These are phyloP conservation scores for Combretum micranthum DNA, from an alignment of 345 rosid species.

Conservation along the genomic window DNA sequence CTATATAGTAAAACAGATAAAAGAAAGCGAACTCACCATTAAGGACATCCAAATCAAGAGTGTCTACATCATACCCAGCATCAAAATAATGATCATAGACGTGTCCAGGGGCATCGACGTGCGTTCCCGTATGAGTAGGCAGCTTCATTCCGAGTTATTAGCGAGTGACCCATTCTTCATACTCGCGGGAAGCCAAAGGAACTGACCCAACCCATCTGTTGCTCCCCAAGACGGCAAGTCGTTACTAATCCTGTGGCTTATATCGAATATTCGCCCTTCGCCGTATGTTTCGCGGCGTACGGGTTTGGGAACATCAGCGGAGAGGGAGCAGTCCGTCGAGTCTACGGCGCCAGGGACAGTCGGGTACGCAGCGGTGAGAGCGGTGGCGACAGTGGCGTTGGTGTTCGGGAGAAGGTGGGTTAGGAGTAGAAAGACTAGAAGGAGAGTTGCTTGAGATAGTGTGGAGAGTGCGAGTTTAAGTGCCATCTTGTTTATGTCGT, in stretches of 20 bases:
- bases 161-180: slow-evolving; percentile 17
- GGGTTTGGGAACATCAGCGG: too few relatives aligned
- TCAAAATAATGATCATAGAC: slow-evolving; percentile 28
- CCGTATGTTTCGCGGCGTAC: slow-evolving; percentile 1
- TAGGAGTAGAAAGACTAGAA: too few relatives aligned
- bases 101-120: slow-evolving; percentile 27
- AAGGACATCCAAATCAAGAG: slow-evolving; percentile 18
- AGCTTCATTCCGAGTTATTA: slow-evolving; percentile 13
- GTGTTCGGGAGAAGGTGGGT: too few relatives aligned
- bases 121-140: slow-evolving; percentile 15
- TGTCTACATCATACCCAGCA: slow-evolving; percentile 31
- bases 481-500: too few relatives aligned
- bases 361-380: too few relatives aligned
- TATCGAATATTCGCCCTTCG: slow-evolving; percentile 10
- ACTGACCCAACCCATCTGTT: slow-evolving; percentile 7
- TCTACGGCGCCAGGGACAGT: too few relatives aligned
- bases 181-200: slow-evolving; percentile 12
- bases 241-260: slow-evolving; percentile 8
- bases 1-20: background rate
- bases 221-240: slow-evolving; percentile 7
- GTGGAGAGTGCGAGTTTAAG: too few relatives aligned
- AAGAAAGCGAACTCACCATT: background rate
- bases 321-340: too few relatives aligned
- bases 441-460: too few relatives aligned
- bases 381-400: too few relatives aligned